phyloP scores from a whole-genome alignment of 371 early-diverging fungal species.

The Antonospora locustae region DNA sequence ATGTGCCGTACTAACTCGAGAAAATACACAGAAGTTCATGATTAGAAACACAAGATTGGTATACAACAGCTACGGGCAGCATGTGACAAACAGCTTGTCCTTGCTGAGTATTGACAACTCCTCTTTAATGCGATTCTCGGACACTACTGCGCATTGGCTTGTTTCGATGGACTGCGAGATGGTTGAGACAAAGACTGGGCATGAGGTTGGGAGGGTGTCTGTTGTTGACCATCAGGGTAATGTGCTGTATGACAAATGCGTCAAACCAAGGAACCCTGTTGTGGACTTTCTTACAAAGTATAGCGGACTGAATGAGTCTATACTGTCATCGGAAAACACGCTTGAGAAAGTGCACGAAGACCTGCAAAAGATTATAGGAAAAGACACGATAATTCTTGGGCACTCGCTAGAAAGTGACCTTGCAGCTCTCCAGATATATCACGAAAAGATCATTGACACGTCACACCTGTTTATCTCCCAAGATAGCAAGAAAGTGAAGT shows the following conservation, averaged over 20 bases:
- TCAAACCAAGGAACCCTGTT: conserved; percentile 37
- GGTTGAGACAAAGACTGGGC: conserved; percentile 41
- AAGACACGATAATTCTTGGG: conserved; percentile 50
- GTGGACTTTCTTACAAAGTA: conserved; percentile 49
- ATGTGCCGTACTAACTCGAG: no score
- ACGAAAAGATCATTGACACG: conserved; percentile 51
- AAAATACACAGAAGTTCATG: no score
- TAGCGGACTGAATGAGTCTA: conserved; percentile 39
- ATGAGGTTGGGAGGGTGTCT: conserved; percentile 43
- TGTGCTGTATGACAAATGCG: conserved; percentile 46
- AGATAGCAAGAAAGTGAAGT: conserved; percentile 36
- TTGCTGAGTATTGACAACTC: no score
- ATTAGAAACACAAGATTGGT: no score
- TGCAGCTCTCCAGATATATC: conserved; percentile 38
- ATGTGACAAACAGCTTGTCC: no score
- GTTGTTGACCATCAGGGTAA: conserved; percentile 38
- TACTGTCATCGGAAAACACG: conserved; percentile 21
- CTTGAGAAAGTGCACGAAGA: conserved; percentile 20
- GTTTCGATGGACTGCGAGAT: conserved; percentile 53
- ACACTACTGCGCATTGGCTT: conserved; percentile 19
- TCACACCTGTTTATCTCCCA: conserved; percentile 38
- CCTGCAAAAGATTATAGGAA: conserved; percentile 41
- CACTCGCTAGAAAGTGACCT: conserved; percentile 54
- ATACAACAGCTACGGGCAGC: no score
- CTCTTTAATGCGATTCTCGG: conserved; percentile 1